Percentiles rank a stretch among this genome's conserved stretches.
Conservation (phyloP, 2,329 filamentous ascomycete genomes). For the Pezicula radicicola region DNA sequence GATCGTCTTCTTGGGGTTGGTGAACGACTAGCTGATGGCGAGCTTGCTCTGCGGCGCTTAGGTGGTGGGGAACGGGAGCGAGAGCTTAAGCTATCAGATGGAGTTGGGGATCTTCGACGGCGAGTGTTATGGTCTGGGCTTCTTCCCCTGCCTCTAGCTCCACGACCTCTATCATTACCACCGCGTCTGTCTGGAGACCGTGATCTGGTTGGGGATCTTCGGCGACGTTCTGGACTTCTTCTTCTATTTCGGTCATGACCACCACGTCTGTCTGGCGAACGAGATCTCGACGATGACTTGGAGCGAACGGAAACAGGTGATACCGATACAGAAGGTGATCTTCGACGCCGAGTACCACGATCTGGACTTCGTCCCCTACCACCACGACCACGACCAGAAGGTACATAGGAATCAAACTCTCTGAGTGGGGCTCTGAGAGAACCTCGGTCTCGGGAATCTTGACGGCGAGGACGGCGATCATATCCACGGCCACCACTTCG, state of each 20-base stretch:
- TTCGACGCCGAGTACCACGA: conserved; percentile 19
- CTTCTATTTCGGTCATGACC: conserved; percentile 26
- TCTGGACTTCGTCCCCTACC: conserved; percentile 25
- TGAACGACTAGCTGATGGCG: conserved; percentile 24
- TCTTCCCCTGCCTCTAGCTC: conserved; percentile 22
- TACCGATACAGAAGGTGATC: conserved; percentile 14
- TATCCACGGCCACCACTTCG: conserved; percentile 31
- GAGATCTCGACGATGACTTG: conserved; percentile 15
- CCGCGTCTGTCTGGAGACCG: conserved; percentile 25
- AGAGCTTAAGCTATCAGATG: conserved; percentile 14
- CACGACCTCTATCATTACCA: conserved; percentile 22
- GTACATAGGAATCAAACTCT: conserved; percentile 30
- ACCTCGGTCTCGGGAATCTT: conserved; percentile 32
- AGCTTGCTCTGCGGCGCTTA: conserved; percentile 27
- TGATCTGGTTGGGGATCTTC: conserved; percentile 18
- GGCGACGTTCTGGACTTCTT: conserved; percentile 25
- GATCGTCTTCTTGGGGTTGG: conserved; percentile 23
- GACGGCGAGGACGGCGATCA: conserved; percentile 36
- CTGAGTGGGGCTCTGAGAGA: conserved; percentile 25
- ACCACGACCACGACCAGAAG: conserved; percentile 24
- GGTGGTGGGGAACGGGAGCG: conserved; percentile 16
- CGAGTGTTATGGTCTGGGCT: conserved; percentile 26
- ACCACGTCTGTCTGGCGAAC: conserved; percentile 23
- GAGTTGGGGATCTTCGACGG: conserved; percentile 22
- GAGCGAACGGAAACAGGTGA: neutral